Base-by-base conservation (phyloP, 108 stramenopile genomes). In the Epipyxis sp. region DNA sequence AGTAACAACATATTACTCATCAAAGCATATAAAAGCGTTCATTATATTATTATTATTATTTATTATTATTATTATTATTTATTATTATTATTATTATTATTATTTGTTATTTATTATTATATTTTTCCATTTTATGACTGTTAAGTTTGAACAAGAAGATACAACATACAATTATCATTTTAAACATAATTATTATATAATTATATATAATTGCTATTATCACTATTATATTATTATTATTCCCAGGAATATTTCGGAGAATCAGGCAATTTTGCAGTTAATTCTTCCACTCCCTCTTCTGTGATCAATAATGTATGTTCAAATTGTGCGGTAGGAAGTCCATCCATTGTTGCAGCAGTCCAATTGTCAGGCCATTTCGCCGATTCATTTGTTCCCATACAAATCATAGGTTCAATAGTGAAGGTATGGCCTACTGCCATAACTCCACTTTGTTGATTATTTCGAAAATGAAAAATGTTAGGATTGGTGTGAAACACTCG, bases 401-500 rank as follows among this genome's bases (percentile, higher is more conserved):
- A 94, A 78, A 99, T 97, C 97, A 98, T 97, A 0, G 99, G 99
- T 83, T 99, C 99, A 77, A 99, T 98, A n/a, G 99, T 99, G 88
- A 99, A 97, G 16, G 93, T 94, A 85, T 97, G 96, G 1, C 99
- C 99, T 0, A 87, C 76, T 44, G 87, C 85, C 92, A 98, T 97
- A 59, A 84, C 76, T 40, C 85, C 82, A 2, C 13, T 46, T 10
- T 34, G 3, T 20, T 29, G 91, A 81, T 87, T 90, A 80, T 96
- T 95, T 16, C 86, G 80, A 79, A 95, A 98, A 85, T 99, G 97
- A 45, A 92, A 87, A 62, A 99, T 91, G 80, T 95, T 94, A 29
- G 99, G 99, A 29, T 81, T 89, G 44, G 90, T 90, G 82, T 99
- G 99, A 79, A 99, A 97, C 27, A 89, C 69, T 44, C 65, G n/a